Percentiles rank a stretch among this genome's conserved stretches.
These are phyloP conservation scores for Herpomyces periplanetae DNA, from an alignment of 2,329 filamentous ascomycete genomes.

Conservation along the genomic window DNA sequence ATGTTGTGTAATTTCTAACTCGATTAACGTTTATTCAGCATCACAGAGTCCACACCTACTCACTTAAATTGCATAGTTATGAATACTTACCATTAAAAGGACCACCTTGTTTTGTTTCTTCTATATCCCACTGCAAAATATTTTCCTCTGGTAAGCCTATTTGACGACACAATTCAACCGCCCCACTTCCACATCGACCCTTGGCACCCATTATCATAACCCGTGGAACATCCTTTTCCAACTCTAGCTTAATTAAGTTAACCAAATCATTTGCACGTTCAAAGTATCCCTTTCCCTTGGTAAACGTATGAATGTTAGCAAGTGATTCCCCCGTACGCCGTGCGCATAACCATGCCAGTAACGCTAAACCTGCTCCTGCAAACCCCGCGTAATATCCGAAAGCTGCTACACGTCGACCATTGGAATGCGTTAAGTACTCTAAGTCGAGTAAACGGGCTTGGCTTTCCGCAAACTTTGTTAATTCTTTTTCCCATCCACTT, in stretches of 20 bases:
- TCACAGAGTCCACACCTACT: too few species aligned
- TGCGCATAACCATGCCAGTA: conserved; percentile 39
- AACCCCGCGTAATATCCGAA: conserved; percentile 17
- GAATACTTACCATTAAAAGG: too few species aligned
- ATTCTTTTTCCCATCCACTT: conserved; percentile 33
- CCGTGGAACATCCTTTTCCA: conserved; percentile 25
- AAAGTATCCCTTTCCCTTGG: conserved; percentile 15
- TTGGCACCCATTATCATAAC: conserved; percentile 45
- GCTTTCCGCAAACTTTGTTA: conserved; percentile 37
- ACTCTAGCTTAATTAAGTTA: conserved; percentile 25
- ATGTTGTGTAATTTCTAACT: too few species aligned
- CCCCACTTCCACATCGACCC: conserved; percentile 50
- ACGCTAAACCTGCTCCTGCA: conserved; percentile 22
- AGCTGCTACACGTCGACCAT: conserved; percentile 25
- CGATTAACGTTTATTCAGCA: too few species aligned
- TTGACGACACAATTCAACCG: conserved; percentile 35
- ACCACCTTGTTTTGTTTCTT: conserved; percentile 44
- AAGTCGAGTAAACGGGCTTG: conserved; percentile 43
- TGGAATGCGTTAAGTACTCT: conserved; percentile 41
- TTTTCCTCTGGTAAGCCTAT: conserved; percentile 27
- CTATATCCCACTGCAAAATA: conserved; percentile 35
- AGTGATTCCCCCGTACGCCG: conserved; percentile 24
- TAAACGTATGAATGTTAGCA: conserved; percentile 17
- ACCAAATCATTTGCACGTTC: conserved; percentile 34
- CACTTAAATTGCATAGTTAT: too few species aligned